Evolutionary conservation across 1,284 basidiomycete species (phyloP).

Genomic region (Laetiporus sulphureus): DNA sequence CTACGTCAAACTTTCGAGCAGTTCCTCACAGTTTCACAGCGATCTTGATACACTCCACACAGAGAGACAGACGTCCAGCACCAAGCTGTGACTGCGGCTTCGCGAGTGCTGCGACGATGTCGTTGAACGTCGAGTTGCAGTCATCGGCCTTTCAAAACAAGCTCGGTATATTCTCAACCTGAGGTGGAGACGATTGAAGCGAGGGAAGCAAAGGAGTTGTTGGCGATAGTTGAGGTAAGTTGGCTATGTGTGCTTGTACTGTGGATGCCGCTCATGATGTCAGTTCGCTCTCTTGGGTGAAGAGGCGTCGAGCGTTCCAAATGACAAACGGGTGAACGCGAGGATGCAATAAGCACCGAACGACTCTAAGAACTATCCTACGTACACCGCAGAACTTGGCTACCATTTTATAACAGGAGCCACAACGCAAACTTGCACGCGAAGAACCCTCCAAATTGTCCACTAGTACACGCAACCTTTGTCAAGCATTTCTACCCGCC

Average conservation of each 20-base stretch:
- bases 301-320: no score
- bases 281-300: no score
- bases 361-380: no score
- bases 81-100: conserved; percentile 69
- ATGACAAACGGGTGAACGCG: no score
- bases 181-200: conserved; percentile 84
- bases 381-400: no score
- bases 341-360: no score
- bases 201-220: conserved; percentile 70
- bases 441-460: conserved; percentile 43
- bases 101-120: conserved; percentile 81
- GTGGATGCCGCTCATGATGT: background rate
- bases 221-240: conserved; percentile 60
- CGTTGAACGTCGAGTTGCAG: conserved; percentile 88
- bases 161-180: conserved; percentile 81
- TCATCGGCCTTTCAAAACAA: conserved; percentile 86
- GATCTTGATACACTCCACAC: conserved; percentile 79
- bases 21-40: conserved; percentile 32
- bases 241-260: background rate
- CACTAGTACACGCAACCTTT: conserved; percentile 65
- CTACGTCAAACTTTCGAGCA: background rate
- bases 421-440: conserved; percentile 34
- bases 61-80: conserved; percentile 81
- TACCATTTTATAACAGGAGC: no score
- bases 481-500: conserved; percentile 47